Percentiles rank a stretch among this genome's conserved stretches.
Evolutionary conservation across 2,329 filamentous ascomycete genomes (phyloP).

Genomic region (Cytospora piceae): DNA sequence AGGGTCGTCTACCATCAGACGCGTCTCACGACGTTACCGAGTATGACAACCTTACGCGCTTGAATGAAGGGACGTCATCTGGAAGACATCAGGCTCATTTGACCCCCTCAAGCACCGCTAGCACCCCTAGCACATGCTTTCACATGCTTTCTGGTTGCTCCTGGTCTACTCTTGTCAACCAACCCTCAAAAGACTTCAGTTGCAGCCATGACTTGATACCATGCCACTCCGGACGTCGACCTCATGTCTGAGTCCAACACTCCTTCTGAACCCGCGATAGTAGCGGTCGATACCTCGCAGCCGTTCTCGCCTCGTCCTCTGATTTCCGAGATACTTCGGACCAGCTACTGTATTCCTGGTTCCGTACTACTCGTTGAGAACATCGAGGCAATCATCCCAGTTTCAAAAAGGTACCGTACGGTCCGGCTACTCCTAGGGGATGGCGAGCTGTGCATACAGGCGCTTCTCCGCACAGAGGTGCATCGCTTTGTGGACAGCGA

Average conservation of each 20-base stretch:
- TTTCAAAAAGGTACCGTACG: constrained; percentile 44
- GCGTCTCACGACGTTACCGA: not conserved
- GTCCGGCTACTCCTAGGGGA: constrained; percentile 56
- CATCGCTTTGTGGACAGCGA: constrained; percentile 53
- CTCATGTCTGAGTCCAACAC: constrained; percentile 19
- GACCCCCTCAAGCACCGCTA: too few relatives aligned
- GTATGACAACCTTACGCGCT: constrained; percentile 5
- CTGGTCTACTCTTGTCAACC: not conserved
- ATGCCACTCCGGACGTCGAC: constrained; percentile 10
- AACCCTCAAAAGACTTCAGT: not conserved
- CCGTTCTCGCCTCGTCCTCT: constrained; percentile 44
- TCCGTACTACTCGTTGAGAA: constrained; percentile 53
- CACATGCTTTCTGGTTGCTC: not conserved
- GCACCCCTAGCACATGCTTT: not conserved
- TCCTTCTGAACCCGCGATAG: constrained; percentile 27
- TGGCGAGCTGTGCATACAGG: constrained; percentile 58
- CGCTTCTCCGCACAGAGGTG: constrained; percentile 49
- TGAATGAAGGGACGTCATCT: not conserved
- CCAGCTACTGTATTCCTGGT: constrained; percentile 50
- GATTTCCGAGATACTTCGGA: constrained; percentile 53
- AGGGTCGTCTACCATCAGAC: constrained; percentile 6
- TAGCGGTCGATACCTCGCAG: constrained; percentile 33
- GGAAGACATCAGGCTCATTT: too few relatives aligned
- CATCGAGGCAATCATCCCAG: constrained; percentile 30
- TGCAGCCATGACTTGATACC: constrained; percentile 1